Evolutionary conservation across 441 rosid genomes (phyloP).

Genomic region (Arabidopsis hybrid): DNA sequence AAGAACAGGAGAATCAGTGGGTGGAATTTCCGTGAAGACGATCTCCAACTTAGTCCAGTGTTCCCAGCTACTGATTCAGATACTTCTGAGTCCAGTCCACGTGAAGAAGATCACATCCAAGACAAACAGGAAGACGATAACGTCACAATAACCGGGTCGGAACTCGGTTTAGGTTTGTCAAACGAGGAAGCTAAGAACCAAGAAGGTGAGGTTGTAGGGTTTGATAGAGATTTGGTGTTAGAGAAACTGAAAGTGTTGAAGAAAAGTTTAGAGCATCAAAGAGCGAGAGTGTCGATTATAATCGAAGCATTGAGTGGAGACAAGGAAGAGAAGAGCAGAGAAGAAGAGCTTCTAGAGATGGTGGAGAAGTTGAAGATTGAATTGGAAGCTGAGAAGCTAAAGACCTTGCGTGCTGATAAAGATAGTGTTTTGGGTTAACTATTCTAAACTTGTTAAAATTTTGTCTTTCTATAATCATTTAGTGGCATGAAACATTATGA

Average conservation of each 20-base stretch:
- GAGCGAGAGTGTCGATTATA: constrained; percentile 55
- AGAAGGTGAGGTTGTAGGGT: constrained; percentile 21
- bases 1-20: constrained; percentile 85
- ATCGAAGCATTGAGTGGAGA: constrained; percentile 60
- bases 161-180: constrained; percentile 18
- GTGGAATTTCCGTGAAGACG: constrained; percentile 84
- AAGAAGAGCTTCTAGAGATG: constrained; percentile 52
- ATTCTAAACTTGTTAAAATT: background rate
- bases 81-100: constrained; percentile 35
- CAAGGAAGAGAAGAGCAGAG: constrained; percentile 54
- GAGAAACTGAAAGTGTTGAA: constrained; percentile 56
- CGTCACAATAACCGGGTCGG: background rate
- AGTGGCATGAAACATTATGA: background rate
- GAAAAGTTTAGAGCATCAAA: constrained; percentile 77
- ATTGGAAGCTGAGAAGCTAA: constrained; percentile 63
- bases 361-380: constrained; percentile 61
- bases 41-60: constrained; percentile 72
- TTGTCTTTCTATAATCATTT: constrained; percentile 1
- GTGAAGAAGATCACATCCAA: constrained; percentile 11
- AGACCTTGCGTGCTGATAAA: constrained; percentile 46
- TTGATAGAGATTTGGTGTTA: constrained; percentile 54
- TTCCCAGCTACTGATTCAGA: constrained; percentile 55
- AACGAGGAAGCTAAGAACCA: constrained; percentile 35
- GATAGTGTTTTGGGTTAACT: constrained; percentile 31
- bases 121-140: constrained; percentile 18